Conservation (phyloP, 2,329 filamentous ascomycete genomes). For the Penicillium sp. region DNA sequence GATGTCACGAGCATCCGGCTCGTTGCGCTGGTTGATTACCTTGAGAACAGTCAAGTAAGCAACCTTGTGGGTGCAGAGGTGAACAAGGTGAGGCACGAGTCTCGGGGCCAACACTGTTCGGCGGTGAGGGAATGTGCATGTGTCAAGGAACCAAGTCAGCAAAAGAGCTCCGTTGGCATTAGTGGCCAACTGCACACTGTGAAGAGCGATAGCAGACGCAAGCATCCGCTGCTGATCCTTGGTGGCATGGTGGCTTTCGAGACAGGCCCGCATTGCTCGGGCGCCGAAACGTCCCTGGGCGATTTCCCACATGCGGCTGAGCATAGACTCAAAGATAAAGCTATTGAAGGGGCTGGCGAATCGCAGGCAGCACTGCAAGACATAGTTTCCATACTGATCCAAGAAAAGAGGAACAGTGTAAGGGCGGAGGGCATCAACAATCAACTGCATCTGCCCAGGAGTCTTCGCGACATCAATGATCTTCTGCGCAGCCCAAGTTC, state of each 20-base stretch:
- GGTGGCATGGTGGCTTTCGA: constrained; percentile 92
- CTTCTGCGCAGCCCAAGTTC: constrained; percentile 98
- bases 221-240: constrained; percentile 96
- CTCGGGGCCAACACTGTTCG: constrained; percentile 88
- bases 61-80: constrained; percentile 97
- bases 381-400: constrained; percentile 98
- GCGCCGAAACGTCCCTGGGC: constrained; percentile 91
- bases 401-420: constrained; percentile 91
- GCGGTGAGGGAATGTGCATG: constrained; percentile 89
- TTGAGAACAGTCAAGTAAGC: constrained; percentile 96
- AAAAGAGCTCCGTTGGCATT: constrained; percentile 93
- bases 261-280: constrained; percentile 90
- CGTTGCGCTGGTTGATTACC: constrained; percentile 96
- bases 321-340: constrained; percentile 98
- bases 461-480: constrained; percentile 96
- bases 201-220: constrained; percentile 89
- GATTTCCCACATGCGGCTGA: constrained; percentile 89
- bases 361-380: constrained; percentile 91
- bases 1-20: constrained; percentile 84
- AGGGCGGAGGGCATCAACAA: constrained; percentile 78
- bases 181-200: constrained; percentile 93
- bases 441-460: constrained; percentile 74
- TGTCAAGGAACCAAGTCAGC: constrained; percentile 96
- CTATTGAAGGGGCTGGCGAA: constrained; percentile 87
- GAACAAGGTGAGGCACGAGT: constrained; percentile 87